phyloP scores from a whole-genome alignment of 192 early-diverging fungal species.

The Backusella mclennaniae region DNA sequence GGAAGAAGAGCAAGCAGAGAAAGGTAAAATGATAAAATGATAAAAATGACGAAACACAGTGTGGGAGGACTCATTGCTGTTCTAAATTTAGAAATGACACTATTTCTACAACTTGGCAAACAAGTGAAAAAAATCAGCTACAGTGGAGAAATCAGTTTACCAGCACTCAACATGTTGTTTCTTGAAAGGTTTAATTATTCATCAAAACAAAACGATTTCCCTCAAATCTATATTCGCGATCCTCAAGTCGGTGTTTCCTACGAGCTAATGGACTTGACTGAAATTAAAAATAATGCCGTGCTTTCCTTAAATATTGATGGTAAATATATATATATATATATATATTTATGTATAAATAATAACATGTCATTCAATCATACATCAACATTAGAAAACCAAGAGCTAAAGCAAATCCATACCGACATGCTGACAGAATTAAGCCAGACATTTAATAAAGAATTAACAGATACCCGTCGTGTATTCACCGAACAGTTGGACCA shows the following conservation, averaged over 20 bases:
- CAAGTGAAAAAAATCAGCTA: slow-evolving; percentile 57
- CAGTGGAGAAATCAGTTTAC: slow-evolving; percentile 51
- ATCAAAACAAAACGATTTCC: slow-evolving; percentile 61
- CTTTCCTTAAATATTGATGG: slow-evolving; percentile 53
- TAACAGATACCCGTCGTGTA: not conserved
- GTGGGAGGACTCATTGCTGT: not conserved
- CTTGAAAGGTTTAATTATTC: slow-evolving; percentile 69
- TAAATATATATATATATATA: slow-evolving; percentile 19
- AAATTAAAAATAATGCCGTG: slow-evolving; percentile 59
- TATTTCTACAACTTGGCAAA: slow-evolving; percentile 66
- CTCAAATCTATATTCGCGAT: slow-evolving; percentile 69
- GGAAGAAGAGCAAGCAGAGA: not conserved
- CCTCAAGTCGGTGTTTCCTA: slow-evolving; percentile 52
- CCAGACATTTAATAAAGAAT: slow-evolving; percentile 3
- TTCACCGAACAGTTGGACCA: slow-evolving; percentile 3
- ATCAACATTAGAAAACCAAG: not conserved
- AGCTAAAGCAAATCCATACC: slow-evolving; percentile 8
- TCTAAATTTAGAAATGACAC: not conserved
- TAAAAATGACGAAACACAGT: not conserved
- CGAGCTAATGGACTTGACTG: slow-evolving; percentile 61
- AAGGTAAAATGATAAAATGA: not conserved
- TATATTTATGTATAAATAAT: too few species aligned
- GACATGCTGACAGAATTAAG: not conserved
- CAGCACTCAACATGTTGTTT: slow-evolving; percentile 66
- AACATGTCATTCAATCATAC: too few species aligned